Evolutionary conservation across 192 early-diverging fungal species (phyloP).

Genomic region (Entomortierella chlamydospora): DNA sequence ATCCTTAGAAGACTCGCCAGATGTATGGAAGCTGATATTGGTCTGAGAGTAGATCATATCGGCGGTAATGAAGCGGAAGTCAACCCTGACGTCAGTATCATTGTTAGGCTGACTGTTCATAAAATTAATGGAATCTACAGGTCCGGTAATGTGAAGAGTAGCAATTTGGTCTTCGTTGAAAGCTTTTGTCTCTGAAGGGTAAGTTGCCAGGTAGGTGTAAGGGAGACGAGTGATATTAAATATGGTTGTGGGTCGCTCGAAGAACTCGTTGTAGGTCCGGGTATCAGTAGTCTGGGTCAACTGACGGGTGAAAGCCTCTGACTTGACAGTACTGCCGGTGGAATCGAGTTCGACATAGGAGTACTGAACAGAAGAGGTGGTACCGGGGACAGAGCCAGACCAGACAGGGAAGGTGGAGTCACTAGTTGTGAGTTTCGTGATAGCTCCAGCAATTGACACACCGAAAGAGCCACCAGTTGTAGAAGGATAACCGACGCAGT

Average conservation of each 20-base stretch:
- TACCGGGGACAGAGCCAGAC: conserved; percentile 15
- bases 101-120: conserved; percentile 35
- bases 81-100: conserved; percentile 32
- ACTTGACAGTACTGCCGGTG: conserved; percentile 6
- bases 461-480: conserved; percentile 12
- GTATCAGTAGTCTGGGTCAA: background rate
- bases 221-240: conserved; percentile 55
- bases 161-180: conserved; percentile 59
- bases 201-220: conserved; percentile 57
- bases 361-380: conserved; percentile 15
- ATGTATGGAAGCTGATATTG: conserved; percentile 52
- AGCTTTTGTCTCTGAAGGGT: conserved; percentile 55
- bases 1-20: conserved; percentile 60
- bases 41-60: conserved; percentile 33
- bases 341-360: conserved; percentile 22
- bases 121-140: conserved; percentile 20
- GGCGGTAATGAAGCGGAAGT: conserved; percentile 54
- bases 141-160: conserved; percentile 57
- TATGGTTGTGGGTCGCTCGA: conserved; percentile 55
- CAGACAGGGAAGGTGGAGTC: conserved; percentile 24
- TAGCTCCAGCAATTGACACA: conserved; percentile 19
- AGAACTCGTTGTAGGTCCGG: conserved; percentile 60
- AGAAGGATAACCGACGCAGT: conserved; percentile 35
- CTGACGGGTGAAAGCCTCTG: conserved; percentile 35
- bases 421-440: conserved; percentile 12